Evolutionary conservation across 768 basidiomycete species (phyloP).

Genomic region (Podaxis rugospora): DNA sequence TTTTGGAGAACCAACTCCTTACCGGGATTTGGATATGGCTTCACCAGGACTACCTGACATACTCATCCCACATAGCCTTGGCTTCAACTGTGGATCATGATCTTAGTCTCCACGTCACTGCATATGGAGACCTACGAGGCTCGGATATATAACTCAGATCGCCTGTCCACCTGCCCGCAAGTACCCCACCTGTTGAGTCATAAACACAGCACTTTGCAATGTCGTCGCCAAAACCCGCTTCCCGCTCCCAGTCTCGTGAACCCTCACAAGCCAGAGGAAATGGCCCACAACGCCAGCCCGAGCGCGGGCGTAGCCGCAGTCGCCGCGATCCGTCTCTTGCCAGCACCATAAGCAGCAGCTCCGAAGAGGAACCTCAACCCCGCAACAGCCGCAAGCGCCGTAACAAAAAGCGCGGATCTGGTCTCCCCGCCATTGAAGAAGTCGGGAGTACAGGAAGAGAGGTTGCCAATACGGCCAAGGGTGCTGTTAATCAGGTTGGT

Average conservation of each 20-base stretch:
- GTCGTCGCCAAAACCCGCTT: constrained; percentile 6
- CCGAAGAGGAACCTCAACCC: constrained; percentile 1
- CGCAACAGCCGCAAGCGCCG: constrained; percentile 12
- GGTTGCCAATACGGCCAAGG: background rate
- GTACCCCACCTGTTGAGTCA: background rate
- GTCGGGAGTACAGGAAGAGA: constrained; percentile 12
- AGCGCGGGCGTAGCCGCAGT: constrained; percentile 16
- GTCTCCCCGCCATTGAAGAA: constrained; percentile 18
- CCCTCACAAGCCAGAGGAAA: constrained; percentile 5
- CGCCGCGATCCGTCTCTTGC: constrained; percentile 12
- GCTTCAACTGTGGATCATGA: no score
- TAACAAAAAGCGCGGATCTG: constrained; percentile 9
- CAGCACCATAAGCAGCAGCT: background rate
- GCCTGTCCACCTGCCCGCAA: no score
- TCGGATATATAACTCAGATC: no score
- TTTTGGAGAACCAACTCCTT: no score
- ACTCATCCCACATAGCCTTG: no score
- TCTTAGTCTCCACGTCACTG: no score
- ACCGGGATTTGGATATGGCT: no score
- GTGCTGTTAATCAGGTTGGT: background rate
- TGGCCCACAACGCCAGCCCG: background rate
- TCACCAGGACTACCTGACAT: no score
- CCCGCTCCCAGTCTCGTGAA: constrained; percentile 4
- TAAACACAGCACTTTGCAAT: background rate
- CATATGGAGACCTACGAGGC: no score